Conservation (phyloP, 108 stramenopile genomes). For the Heterococcus sp. region DNA sequence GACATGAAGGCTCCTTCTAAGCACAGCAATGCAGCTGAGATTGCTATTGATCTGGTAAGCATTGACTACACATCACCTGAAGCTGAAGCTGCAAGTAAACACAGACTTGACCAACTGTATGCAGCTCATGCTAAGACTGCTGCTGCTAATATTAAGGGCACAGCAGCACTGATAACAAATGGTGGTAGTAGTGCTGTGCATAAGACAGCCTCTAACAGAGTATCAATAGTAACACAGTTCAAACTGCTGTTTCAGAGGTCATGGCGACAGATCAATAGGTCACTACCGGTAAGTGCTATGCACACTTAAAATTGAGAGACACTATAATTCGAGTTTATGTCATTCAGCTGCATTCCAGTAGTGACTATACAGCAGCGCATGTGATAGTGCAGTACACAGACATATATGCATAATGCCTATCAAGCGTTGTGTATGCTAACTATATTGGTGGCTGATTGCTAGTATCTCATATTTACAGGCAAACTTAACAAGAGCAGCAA, state of each 20-base stretch:
- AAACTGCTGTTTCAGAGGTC: conserved; percentile 43
- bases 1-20: conserved; percentile 23
- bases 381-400: too few species aligned
- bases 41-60: conserved; percentile 41
- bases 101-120: too few species aligned
- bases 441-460: too few species aligned
- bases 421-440: too few species aligned
- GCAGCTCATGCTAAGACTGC: too few species aligned
- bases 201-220: too few species aligned
- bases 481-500: not conserved
- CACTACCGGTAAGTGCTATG: conserved; percentile 18
- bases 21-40: conserved; percentile 36
- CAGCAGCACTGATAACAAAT: too few species aligned
- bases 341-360: conserved; percentile 30
- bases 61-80: conserved; percentile 40
- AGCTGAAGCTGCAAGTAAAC: not conserved
- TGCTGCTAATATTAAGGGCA: too few species aligned
- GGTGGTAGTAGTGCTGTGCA: too few species aligned
- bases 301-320: conserved; percentile 22
- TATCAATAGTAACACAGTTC: conserved; percentile 47
- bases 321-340: too few species aligned
- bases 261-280: conserved; percentile 43
- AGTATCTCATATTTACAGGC: too few species aligned
- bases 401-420: too few species aligned
- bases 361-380: not conserved